These are phyloP conservation scores for Metarhizium rileyi DNA, from an alignment of 2,329 filamentous ascomycete species.

Conservation along the genomic window DNA sequence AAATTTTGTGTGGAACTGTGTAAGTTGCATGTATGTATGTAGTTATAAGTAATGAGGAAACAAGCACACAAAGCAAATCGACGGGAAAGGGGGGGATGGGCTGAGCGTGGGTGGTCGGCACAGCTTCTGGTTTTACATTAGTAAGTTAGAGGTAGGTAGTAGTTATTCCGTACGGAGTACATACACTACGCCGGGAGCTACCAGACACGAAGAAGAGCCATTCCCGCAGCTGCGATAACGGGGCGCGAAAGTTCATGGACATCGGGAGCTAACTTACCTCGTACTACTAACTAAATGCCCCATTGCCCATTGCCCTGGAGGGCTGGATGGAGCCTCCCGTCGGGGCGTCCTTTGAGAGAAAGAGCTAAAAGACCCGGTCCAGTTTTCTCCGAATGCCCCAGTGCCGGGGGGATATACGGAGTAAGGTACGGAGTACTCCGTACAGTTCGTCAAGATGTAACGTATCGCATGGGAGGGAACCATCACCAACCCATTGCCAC, in stretches of 20 bases:
- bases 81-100: too few species aligned
- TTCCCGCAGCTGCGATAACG: slow-evolving; percentile 4
- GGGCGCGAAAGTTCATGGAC: neutral
- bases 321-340: neutral
- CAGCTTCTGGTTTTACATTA: too few species aligned
- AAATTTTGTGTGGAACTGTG: too few species aligned
- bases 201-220: too few species aligned
- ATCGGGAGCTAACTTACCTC: neutral
- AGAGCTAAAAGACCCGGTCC: neutral
- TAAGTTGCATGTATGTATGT: too few species aligned
- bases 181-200: too few species aligned
- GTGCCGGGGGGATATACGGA: neutral
- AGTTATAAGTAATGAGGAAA: too few species aligned
- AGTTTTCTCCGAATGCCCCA: neutral
- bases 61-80: too few species aligned
- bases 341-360: neutral
- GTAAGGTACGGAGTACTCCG: neutral
- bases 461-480: neutral
- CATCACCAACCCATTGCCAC: neutral
- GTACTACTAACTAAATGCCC: neutral
- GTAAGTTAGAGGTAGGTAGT: too few species aligned
- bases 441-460: neutral
- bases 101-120: too few species aligned
- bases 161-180: too few species aligned
- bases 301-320: too few species aligned